Evolutionary conservation across 805 yeast species (phyloP), one percentile per base, ranked within the genome.

Genomic region (Saturnispora besseyi): DNA sequence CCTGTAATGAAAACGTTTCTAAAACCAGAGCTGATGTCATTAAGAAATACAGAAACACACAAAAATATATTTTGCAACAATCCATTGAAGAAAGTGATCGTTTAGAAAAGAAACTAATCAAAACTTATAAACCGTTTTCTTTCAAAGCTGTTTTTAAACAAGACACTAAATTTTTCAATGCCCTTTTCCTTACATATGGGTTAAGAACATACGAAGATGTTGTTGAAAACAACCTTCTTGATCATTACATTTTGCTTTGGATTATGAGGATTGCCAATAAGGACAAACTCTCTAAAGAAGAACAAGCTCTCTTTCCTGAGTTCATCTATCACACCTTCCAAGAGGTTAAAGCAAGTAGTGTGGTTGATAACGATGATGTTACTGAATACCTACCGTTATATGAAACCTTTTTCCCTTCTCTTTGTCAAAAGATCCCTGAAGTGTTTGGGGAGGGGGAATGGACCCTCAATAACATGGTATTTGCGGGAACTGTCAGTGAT

Each of bases 201-300:
- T 72, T 79, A 10, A 63, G 75, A 3, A 69, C 72, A 21, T 79
- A 74, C 56, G 81, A 78, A 4, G 79, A 77, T 43, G 57, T 84
- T 13, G 58, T 73, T 2, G 69, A 63, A 3, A 68, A 76, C 41
- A 69, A 73, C 40, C 70, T 79, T 43, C 65, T 79, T 51, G 82
- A 81, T 50, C 84, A 81, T 55, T 75, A 76, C 2, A 67, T 85
- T 62, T 62, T 82, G 21, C 62, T 85, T 37, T 85, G 83, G 78
- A 67, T 84, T 26, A 76, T 84, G 33, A 71, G 88, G 56, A 74
- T 78, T 51, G 67, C 71, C 50, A 83, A 81, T 59, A 68, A 67
- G 42, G 56, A 60, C 4, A 63, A 60, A 13, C 69, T 72, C 49
- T 63, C 56, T 29, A 60, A 8, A 15, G 44, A n/a, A 2, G 74